Conservation (phyloP, 768 basidiomycete species). For the Amanita phalloides region DNA sequence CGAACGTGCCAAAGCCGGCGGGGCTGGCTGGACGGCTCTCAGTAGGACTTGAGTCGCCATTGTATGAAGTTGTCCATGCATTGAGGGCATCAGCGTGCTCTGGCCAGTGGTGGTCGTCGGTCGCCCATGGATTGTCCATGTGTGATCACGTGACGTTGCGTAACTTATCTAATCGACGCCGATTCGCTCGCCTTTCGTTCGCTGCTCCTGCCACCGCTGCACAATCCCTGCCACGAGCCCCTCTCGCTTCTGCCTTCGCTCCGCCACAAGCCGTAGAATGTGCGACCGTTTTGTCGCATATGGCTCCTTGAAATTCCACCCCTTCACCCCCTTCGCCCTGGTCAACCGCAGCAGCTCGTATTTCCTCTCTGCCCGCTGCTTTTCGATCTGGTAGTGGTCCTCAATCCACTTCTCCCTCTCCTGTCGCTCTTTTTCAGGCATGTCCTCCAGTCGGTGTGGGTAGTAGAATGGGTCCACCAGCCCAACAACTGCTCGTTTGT, state of each 20-base stretch:
- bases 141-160: constrained; percentile 1
- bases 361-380: constrained; percentile 23
- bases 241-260: constrained; percentile 31
- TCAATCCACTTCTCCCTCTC: constrained; percentile 55
- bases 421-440: constrained; percentile 44
- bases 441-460: constrained; percentile 71
- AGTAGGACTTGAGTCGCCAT: background rate
- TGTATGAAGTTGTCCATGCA: too few relatives aligned
- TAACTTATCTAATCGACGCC: background rate
- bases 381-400: constrained; percentile 41
- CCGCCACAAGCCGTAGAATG: constrained; percentile 31
- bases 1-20: constrained; percentile 54
- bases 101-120: constrained; percentile 30
- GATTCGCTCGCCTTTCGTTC: constrained; percentile 19
- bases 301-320: constrained; percentile 32
- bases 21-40: constrained; percentile 33
- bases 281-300: constrained; percentile 33
- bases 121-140: constrained; percentile 72
- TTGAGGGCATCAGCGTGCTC: constrained; percentile 27
- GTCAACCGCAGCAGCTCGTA: constrained; percentile 27
- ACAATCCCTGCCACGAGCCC: constrained; percentile 23
- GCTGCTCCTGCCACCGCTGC: constrained; percentile 23
- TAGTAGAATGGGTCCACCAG: constrained; percentile 92
- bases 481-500: constrained; percentile 90
- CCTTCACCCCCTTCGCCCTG: constrained; percentile 24